Conservation (phyloP, 2,329 filamentous ascomycete species). For the Colletotrichum trifolii region DNA sequence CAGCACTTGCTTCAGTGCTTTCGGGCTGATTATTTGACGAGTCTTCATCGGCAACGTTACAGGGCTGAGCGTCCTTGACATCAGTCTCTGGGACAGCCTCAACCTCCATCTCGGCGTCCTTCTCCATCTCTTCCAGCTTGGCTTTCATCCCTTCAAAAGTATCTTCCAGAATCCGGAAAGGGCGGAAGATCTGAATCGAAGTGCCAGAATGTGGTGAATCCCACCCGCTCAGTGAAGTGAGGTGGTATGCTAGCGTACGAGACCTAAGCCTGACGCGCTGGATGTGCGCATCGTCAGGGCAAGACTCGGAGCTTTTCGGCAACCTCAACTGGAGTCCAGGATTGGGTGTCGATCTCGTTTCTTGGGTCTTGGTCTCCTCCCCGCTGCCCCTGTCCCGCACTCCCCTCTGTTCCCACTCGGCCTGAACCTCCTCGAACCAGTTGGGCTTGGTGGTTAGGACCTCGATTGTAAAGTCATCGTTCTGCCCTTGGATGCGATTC, state of each 20-base stretch:
- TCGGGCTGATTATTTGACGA: background rate
- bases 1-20: background rate
- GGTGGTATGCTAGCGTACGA: too few relatives aligned
- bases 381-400: background rate
- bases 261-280: background rate
- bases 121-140: background rate
- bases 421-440: background rate
- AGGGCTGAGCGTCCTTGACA: background rate
- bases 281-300: background rate
- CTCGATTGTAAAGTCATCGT: background rate
- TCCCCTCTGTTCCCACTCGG: background rate
- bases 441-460: background rate
- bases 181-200: background rate
- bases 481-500: background rate
- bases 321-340: too few relatives aligned
- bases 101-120: background rate
- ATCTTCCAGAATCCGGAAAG: background rate
- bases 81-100: background rate
- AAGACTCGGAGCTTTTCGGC: too few relatives aligned
- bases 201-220: background rate
- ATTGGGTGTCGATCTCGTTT: background rate
- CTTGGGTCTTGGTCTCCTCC: background rate
- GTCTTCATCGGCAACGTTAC: background rate
- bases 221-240: background rate
- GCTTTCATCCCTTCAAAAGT: background rate